phyloP scores from a whole-genome alignment of 495 filamentous ascomycete species.

The Podospora anserina region DNA sequence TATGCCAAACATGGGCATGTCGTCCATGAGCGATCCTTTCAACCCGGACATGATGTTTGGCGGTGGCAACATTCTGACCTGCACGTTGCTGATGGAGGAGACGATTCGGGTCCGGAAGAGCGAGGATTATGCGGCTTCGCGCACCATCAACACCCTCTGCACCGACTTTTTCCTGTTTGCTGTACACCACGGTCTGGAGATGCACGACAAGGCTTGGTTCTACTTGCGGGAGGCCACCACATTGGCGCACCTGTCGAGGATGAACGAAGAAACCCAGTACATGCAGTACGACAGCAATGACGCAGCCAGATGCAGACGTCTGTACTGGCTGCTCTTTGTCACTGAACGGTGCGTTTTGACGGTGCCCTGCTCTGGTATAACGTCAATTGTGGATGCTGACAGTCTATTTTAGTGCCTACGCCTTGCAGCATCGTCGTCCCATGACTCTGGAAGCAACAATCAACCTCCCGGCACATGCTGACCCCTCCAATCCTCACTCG shows the following conservation, averaged over 20 bases:
- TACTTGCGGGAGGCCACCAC: constrained; percentile 70
- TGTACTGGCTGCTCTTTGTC: constrained; percentile 72
- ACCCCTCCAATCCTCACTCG: constrained; percentile 56
- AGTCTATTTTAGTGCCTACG: constrained; percentile 54
- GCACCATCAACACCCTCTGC: constrained; percentile 64
- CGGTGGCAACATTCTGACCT: constrained; percentile 52
- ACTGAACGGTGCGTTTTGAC: constrained; percentile 59
- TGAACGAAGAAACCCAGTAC: constrained; percentile 63
- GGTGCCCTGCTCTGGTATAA: neutral
- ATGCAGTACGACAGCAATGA: constrained; percentile 53
- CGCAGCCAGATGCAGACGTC: constrained; percentile 51
- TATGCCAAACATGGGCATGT: constrained; percentile 38
- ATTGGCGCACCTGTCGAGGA: constrained; percentile 52
- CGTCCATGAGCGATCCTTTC: constrained; percentile 44
- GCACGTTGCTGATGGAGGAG: constrained; percentile 70
- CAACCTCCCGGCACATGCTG: constrained; percentile 60
- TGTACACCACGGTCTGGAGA: constrained; percentile 68
- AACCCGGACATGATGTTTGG: constrained; percentile 52
- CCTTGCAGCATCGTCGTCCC: constrained; percentile 71
- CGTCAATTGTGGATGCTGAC: constrained; percentile 19
- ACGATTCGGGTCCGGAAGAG: constrained; percentile 69
- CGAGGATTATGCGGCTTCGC: constrained; percentile 68
- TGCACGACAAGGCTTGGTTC: constrained; percentile 71
- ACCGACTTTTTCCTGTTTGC: constrained; percentile 82
- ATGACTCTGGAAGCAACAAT: constrained; percentile 55